A percentile compares a stretch with the other conserved stretches of the same genome.
Evolutionary conservation across 1,284 basidiomycete genomes (phyloP).

Genomic region (Leccinum holopus): DNA sequence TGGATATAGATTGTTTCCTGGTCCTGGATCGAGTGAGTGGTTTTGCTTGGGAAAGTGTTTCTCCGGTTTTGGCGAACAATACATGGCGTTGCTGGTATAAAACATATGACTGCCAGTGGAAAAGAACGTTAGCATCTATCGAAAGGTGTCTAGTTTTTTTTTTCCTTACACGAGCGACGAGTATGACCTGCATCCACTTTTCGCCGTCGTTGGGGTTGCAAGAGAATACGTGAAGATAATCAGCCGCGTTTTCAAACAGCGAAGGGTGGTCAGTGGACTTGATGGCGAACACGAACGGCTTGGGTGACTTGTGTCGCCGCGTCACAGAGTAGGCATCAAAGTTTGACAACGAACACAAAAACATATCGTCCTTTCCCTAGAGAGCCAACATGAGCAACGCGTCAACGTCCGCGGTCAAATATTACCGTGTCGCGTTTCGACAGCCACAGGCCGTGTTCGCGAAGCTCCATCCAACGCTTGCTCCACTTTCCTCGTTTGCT

Average conservation of each 20-base stretch:
- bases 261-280: conserved; percentile 85
- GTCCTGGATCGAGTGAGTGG: conserved; percentile 32
- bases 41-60: conserved; percentile 31
- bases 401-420: conserved; percentile 8
- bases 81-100: conserved; percentile 74
- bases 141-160: background rate
- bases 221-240: conserved; percentile 83
- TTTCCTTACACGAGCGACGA: conserved; percentile 71
- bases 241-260: conserved; percentile 80
- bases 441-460: conserved; percentile 81
- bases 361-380: conserved; percentile 79
- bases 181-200: conserved; percentile 68
- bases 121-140: conserved; percentile 11
- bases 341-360: conserved; percentile 78
- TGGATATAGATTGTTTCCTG: conserved; percentile 34
- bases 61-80: conserved; percentile 50
- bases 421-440: conserved; percentile 83
- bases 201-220: conserved; percentile 70
- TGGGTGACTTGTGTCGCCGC: conserved; percentile 70
- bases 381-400: conserved; percentile 13
- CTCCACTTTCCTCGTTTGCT: conserved; percentile 89
- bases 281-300: conserved; percentile 77
- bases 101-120: conserved; percentile 62
- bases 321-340: conserved; percentile 84
- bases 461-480: conserved; percentile 82